These are phyloP conservation scores for Talaromyces sp. DNA, from an alignment of 2,329 filamentous ascomycete species.

Conservation along the genomic window DNA sequence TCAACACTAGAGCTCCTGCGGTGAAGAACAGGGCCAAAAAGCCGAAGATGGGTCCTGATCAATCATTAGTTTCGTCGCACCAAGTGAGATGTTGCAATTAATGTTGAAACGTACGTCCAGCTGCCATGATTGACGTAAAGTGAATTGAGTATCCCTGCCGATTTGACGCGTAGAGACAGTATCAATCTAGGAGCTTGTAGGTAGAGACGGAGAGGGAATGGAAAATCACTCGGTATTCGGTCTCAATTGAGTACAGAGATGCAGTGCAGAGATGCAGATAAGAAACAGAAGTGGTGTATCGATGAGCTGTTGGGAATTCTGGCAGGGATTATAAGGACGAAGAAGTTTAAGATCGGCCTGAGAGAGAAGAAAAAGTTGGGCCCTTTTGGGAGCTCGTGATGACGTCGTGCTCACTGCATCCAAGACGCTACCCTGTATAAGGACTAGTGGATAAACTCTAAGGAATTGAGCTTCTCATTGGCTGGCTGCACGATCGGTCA, in stretches of 20 bases:
- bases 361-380: neutral
- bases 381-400: slow-evolving; percentile 2
- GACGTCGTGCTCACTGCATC: slow-evolving; percentile 10
- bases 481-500: neutral
- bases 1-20: slow-evolving; percentile 59
- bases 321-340: neutral
- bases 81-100: neutral
- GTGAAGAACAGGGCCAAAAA: slow-evolving; percentile 60
- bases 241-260: neutral
- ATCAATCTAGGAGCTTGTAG: neutral
- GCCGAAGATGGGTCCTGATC: slow-evolving; percentile 54
- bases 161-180: neutral
- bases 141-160: neutral
- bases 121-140: slow-evolving; percentile 8
- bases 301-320: neutral
- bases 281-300: neutral
- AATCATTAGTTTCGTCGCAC: neutral
- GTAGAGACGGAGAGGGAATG: neutral
- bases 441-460: neutral
- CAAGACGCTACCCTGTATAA: neutral
- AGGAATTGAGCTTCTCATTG: neutral
- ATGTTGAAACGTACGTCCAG: slow-evolving; percentile 12
- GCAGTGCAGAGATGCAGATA: neutral
- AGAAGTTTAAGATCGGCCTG: neutral
- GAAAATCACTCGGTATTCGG: neutral